Base-by-base conservation (phyloP, 2,329 filamentous ascomycete species). In the Claviceps arundinis region DNA sequence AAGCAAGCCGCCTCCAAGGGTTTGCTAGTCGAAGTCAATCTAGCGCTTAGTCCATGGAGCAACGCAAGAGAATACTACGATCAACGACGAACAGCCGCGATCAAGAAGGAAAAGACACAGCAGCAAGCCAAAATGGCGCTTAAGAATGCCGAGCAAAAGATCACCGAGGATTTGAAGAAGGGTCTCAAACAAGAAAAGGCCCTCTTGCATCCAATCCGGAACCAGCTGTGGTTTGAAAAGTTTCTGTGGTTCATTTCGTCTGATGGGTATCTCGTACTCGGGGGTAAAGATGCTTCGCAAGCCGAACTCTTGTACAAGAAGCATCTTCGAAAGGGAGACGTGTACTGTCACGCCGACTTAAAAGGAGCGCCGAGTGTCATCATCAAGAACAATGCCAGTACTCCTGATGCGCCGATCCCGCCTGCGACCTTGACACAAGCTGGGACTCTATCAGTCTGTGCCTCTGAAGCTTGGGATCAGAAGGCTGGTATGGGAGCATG, bases 401-500 rank as follows among this genome's bases (percentile, higher is more conserved):
- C 81, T 0, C 80, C 86, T 0, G 85, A 94, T 65, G 87, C 87
- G 1, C 89, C 90, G 0, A 91, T 98, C 26, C 89, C 93, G 3
- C 93, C 93, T 0, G 87, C 88, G 1, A 97, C 93, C 0, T 70
- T 98, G 2, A 85, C 88, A 0, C 93, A 98, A 69, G 93, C 93
- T 4, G 93, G 93, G 0, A 84, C 84, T 45, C 70, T 96, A 34
- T 83, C 85, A 0, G 86, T 98, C 5, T 88, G 87, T 56, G 86
- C 87, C 8, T 96, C 89, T 1, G 84, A 76, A 52, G 93, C 91
- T 0, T 98, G 93, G 93, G 93, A 97, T 55, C 91, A 87, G 1
- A 98, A 98, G 67, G 91, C 91, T 8, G 81, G 89, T 16, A 95
- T 97, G 87, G 85, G 87, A 17, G 90, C 91, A 8, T 98, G 88